Base-by-base conservation (phyloP, 257 asterid species). In the Nicotiana noctiflora region DNA sequence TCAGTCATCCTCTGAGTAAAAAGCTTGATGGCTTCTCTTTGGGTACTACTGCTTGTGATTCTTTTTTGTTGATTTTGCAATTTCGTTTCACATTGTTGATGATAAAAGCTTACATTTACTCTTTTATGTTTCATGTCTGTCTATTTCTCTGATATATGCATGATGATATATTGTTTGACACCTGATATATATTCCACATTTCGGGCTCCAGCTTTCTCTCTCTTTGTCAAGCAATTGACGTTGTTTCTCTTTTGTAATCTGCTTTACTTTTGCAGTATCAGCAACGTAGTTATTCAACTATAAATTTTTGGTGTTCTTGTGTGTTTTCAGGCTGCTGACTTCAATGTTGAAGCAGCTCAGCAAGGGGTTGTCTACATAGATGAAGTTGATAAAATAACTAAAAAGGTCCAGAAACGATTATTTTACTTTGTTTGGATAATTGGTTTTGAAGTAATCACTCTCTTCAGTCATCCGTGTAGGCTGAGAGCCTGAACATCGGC, bases 311-410 rank as follows among this genome's bases (percentile, higher is more conserved):
- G 76, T 82, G 32, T 55, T 61, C 56, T 81, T 85, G 82, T 57
- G 85, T 83, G 82, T 67, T 87, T 82, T 75, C 81, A 94, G 98
- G 98, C 77, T 81, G 93, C 98, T 80, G 93, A 92, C 86, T 94
- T 90, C 61, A 86, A 94, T 83, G 87, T 93, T 17, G 98, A 92
- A 89, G 95, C 96, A 70, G 98, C 98, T 86, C 97, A 94, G 84
- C 92, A 85, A 82, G 98, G 98, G 82, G 91, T 94, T 81, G 95
- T 93, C 79, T 94, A 94, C 86, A 88, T 94, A 49, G 98, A 94
- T 86, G 98, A 94, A 90, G 91, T 94, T 86, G 98, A 94, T 84
- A 94, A 94, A 89, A 94, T 94, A 88, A 93, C 95, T 44, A 94
- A 94, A 87, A 94, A 93, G 97, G 98, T 93, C 68, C 21, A 75